Evolutionary conservation across 352 stramenopile species (phyloP).

Genomic region (Phytophthora melonis): DNA sequence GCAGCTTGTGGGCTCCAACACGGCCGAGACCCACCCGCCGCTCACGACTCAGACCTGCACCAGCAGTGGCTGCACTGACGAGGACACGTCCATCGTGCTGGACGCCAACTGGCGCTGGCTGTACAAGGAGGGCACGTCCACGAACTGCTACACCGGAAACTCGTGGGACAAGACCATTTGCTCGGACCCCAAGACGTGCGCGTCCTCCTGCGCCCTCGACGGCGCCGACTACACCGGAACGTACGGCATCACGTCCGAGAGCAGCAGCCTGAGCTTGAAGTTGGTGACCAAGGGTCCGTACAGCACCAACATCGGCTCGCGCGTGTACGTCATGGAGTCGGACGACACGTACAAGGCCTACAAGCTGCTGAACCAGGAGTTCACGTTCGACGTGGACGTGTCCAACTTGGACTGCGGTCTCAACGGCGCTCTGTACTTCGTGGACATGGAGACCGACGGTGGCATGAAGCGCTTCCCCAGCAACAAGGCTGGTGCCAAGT

Average conservation of each 20-base stretch:
- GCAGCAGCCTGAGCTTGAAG: conserved; percentile 45
- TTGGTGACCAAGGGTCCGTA: conserved; percentile 61
- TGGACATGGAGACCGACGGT: conserved; percentile 65
- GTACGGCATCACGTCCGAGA: conserved; percentile 52
- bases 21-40: conserved; percentile 55
- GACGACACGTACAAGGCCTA: conserved; percentile 51
- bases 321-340: conserved; percentile 58
- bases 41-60: conserved; percentile 41
- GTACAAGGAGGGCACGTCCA: conserved; percentile 54
- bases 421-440: conserved; percentile 74
- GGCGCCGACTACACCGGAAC: conserved; percentile 62
- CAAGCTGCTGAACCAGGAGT: conserved; percentile 72
- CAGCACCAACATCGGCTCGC: conserved; percentile 59
- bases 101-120: conserved; percentile 74
- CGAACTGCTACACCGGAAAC: conserved; percentile 67
- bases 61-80: conserved; percentile 36
- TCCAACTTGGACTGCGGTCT: conserved; percentile 55
- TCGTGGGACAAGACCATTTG: conserved; percentile 55
- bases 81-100: conserved; percentile 62
- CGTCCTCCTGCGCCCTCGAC: conserved; percentile 57
- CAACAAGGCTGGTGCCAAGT: conserved; percentile 34
- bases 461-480: conserved; percentile 29
- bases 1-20: conserved; percentile 49
- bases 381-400: conserved; percentile 72
- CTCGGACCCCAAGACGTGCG: conserved; percentile 50